A percentile compares a stretch with the other conserved stretches of the same genome.
These are phyloP conservation scores for Ammopiptanthus mongolicus DNA, from an alignment of 306 rosid genomes.

Conservation along the genomic window DNA sequence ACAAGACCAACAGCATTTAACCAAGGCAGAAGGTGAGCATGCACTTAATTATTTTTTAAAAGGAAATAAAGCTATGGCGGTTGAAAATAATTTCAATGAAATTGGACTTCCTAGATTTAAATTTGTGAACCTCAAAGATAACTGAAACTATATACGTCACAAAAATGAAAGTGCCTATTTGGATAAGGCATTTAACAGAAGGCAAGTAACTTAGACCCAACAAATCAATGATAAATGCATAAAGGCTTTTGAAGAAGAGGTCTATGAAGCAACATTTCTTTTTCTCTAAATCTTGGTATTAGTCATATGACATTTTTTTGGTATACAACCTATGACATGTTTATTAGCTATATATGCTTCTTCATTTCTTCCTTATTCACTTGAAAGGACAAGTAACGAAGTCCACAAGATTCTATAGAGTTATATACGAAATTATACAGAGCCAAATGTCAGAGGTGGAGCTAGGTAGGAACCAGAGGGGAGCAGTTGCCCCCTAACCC, in stretches of 20 bases:
- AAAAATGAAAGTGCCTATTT: background rate
- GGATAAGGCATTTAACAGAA: background rate
- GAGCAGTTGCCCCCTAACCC: background rate
- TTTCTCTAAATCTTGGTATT: background rate
- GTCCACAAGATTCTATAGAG: background rate
- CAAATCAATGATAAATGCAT: background rate
- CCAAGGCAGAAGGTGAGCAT: background rate
- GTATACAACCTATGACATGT: background rate
- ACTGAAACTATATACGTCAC: background rate
- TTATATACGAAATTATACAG: background rate
- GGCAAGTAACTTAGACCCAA: background rate
- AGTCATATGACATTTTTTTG: background rate
- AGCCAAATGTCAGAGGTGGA: background rate
- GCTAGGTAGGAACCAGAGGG: background rate
- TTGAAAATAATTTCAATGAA: background rate
- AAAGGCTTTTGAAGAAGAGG: constrained; percentile 13
- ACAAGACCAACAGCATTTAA: background rate
- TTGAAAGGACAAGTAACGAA: background rate
- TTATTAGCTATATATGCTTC: background rate
- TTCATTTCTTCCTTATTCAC: background rate
- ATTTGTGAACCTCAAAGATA: constrained; percentile 5
- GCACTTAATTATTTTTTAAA: background rate
- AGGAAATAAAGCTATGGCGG: background rate
- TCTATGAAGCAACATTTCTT: background rate
- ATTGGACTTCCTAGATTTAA: background rate